Evolutionary conservation across 192 early-diverging fungal genomes (phyloP), one percentile per base, ranked within the genome.

Genomic region (Fimicolochytrium jonesii): DNA sequence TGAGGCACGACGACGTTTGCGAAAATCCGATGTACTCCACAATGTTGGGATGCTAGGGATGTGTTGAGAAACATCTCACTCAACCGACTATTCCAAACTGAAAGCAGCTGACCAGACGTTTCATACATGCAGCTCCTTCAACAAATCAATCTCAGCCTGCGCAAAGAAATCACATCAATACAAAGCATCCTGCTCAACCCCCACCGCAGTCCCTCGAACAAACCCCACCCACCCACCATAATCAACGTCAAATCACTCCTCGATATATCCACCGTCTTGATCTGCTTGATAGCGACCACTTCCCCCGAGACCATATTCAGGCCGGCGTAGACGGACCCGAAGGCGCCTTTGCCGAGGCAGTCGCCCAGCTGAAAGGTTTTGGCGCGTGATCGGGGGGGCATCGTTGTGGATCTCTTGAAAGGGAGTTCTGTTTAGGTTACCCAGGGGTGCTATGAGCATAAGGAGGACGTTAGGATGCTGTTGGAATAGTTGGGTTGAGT

Each of bases 201-300:
- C 22, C 46, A 7, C 11, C 7, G 46, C 46, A 22, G 46, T 22
- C 7, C 10, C 22, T 48, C 11, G 46, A 48, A 48, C 11, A 17
- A 23, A 9, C 11, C 46, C 46, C 20, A n/a, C n/a, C n/a, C n/a
- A n/a, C 59, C 15, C 32, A 78, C 76, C 77, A 76, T 79, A 25
- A 79, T 70, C 31, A 66, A 48, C 23, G 61, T 53, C 15, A 77
- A 17, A 11, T 79, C 74, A 1, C 65, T 22, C 36, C 45, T 42
- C 2, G 41, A 34, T 18, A 79, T 71, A 31, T 61, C 64, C 20
- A 15, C 30, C 6, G 48, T 22, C 29, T 66, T 63, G 23, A 79
- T 64, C 46, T 79, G 77, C 61, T 79, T 79, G 25, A 79, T 64
- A 4, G 77, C 77, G 11, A 70, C 67, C 26, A 77, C 69, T 41